Evolutionary conservation across 371 early-diverging fungal species (phyloP), one percentile per base, ranked within the genome.

Genomic region (Capillidium rhysosporum): DNA sequence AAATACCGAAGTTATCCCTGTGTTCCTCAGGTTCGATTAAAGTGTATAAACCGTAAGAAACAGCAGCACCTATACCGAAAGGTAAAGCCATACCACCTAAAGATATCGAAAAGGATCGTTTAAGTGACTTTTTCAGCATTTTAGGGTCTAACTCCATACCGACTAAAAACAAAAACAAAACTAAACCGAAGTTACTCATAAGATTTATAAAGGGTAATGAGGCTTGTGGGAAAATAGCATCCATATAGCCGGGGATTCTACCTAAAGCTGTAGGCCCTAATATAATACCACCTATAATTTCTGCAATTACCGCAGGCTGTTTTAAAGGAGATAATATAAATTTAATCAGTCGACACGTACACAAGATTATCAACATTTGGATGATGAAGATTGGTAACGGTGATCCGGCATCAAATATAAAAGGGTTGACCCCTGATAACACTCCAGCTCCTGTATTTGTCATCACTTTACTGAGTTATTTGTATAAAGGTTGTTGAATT

Each of bases 131-230:
- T 7, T 63, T 59, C 1, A 83, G 59, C n/a, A 74, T 56, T 0
- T 58, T 54, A 4, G 76, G 60, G 55, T 86, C 81, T 24, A 87
- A 76, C 62, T 86, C 88, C n/a, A 87, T 63, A 1, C 90, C 89
- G 26, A 92, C 84, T 46, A 92, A 71, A 63, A 92, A 92, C 49
- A 93, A 68, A 65, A 84, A 93, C 47, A 95, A 73, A 14, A 92
- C 71, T 39, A 95, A 69, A 9, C 92, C 94, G 56, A 95, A 62
- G 57, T 81, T 83, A n/a, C 93, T 77, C 7, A 89, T 70, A 21
- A 90, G 64, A 40, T 72, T 77, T 41, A 94, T 64, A 57, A 67
- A 71, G 0, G 80, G 72, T 16, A 86, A 57, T 1, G 83, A 82
- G 5, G 45, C 61, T 0, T 57, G n/a, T 20, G 80, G 79, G 55